Evolutionary conservation across 2,329 filamentous ascomycete genomes (phyloP).

Genomic region (Trichophaea hybrida): DNA sequence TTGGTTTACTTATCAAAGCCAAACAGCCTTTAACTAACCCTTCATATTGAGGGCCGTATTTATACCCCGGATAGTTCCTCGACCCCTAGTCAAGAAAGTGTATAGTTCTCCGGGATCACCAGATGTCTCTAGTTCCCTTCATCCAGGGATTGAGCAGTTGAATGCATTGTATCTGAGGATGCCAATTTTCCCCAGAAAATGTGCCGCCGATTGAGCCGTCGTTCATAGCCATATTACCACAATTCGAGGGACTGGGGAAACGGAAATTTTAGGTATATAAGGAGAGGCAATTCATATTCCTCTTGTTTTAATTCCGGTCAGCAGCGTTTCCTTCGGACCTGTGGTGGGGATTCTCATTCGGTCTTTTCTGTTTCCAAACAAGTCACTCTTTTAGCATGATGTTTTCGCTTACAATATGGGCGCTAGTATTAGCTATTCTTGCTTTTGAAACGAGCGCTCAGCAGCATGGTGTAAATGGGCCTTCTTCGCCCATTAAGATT

Average conservation of each 20-base stretch:
- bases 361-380: neutral
- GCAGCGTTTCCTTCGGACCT: too few relatives aligned
- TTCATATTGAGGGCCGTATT: too few relatives aligned
- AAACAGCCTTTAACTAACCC: too few relatives aligned
- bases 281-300: neutral
- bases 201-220: neutral
- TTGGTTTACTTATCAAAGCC: too few relatives aligned
- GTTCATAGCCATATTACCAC: neutral
- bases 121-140: too few relatives aligned
- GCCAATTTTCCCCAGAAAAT: neutral
- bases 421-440: constrained; percentile 9
- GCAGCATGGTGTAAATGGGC: neutral
- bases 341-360: neutral
- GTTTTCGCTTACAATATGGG: neutral
- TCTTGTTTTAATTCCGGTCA: too few relatives aligned
- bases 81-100: too few relatives aligned
- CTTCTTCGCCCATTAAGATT: neutral
- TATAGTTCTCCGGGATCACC: too few relatives aligned
- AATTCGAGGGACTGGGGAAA: neutral
- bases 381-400: neutral
- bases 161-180: too few relatives aligned
- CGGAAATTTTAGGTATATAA: neutral
- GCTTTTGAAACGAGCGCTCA: constrained; percentile 9
- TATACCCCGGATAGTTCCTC: too few relatives aligned
- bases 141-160: too few relatives aligned